phyloP scores from a whole-genome alignment of 352 stramenopile genomes.

The Pythium dissimile region DNA sequence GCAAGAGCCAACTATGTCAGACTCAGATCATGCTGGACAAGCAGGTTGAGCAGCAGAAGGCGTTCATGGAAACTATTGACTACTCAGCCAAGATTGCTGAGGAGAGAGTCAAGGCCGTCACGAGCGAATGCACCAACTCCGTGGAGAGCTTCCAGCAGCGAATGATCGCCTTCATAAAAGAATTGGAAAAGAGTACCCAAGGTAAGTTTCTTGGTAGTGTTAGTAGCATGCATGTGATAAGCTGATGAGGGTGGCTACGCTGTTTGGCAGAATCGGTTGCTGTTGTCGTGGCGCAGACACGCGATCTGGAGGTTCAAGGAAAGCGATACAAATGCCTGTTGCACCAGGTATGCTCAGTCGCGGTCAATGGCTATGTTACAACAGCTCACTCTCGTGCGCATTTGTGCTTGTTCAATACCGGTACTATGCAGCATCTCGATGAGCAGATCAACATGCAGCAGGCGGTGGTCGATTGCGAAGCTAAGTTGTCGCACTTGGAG shows the following conservation, averaged over 20 bases:
- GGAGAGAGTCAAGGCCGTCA: slow-evolving; percentile 21
- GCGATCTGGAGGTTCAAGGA: slow-evolving; percentile 36
- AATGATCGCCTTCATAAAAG: slow-evolving; percentile 45
- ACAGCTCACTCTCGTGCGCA: background rate
- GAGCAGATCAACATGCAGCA: slow-evolving; percentile 34
- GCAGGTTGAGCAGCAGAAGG: slow-evolving; percentile 44
- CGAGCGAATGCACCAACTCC: slow-evolving; percentile 26
- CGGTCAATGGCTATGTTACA: background rate
- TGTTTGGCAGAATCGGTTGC: slow-evolving; percentile 32
- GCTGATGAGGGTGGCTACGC: background rate
- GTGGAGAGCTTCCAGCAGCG: slow-evolving; percentile 48
- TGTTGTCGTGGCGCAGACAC: slow-evolving; percentile 31
- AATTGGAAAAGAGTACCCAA: slow-evolving; percentile 39
- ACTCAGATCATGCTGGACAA: slow-evolving; percentile 41
- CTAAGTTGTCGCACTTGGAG: slow-evolving; percentile 15
- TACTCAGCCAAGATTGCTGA: slow-evolving; percentile 33
- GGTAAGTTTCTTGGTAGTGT: slow-evolving; percentile 14
- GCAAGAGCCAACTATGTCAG: slow-evolving; percentile 40
- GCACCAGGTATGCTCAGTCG: slow-evolving; percentile 28
- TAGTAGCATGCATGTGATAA: background rate
- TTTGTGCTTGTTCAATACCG: too few relatives aligned
- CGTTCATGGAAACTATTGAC: slow-evolving; percentile 40
- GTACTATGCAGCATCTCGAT: slow-evolving; percentile 26
- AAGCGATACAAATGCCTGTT: slow-evolving; percentile 43
- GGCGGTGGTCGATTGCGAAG: slow-evolving; percentile 9